Evolutionary conservation across 164 flowering plant species (phyloP).

Genomic region (Annona squamosa): DNA sequence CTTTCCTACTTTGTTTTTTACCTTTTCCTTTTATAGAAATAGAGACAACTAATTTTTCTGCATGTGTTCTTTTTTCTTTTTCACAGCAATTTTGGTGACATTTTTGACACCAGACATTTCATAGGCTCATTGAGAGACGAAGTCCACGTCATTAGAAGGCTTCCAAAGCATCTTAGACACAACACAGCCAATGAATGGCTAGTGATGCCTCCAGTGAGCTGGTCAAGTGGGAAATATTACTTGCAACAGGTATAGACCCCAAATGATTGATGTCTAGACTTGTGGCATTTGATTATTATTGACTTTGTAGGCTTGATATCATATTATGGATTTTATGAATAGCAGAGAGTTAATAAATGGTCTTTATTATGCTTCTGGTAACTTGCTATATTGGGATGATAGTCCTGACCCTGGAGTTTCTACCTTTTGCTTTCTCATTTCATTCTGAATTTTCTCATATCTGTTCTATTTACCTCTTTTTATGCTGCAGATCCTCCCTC

Average conservation of each 20-base stretch:
- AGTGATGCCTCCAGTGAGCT: conserved; percentile 91
- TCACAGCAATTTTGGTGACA: conserved; percentile 85
- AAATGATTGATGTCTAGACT: background rate
- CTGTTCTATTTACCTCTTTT: background rate
- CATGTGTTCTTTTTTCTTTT: background rate
- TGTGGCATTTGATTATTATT: background rate
- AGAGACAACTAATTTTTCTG: conserved; percentile 5
- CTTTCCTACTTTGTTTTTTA: background rate
- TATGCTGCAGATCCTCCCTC: conserved; percentile 63
- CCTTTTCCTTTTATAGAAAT: background rate
- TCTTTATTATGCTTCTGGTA: background rate
- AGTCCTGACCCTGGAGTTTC: background rate
- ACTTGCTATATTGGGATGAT: background rate
- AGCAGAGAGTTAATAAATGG: background rate
- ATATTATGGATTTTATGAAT: background rate
- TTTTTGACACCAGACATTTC: conserved; percentile 81
- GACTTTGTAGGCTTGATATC: background rate
- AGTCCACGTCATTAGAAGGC: conserved; percentile 66
- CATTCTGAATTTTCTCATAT: background rate
- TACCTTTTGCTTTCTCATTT: background rate
- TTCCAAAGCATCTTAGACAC: conserved; percentile 58
- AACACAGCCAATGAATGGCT: conserved; percentile 43
- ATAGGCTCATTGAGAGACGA: conserved; percentile 87
- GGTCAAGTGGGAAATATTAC: conserved; percentile 91
- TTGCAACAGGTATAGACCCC: conserved; percentile 58